Base-by-base conservation (phyloP, 495 filamentous ascomycete species). In the Coniosporium apollinis region DNA sequence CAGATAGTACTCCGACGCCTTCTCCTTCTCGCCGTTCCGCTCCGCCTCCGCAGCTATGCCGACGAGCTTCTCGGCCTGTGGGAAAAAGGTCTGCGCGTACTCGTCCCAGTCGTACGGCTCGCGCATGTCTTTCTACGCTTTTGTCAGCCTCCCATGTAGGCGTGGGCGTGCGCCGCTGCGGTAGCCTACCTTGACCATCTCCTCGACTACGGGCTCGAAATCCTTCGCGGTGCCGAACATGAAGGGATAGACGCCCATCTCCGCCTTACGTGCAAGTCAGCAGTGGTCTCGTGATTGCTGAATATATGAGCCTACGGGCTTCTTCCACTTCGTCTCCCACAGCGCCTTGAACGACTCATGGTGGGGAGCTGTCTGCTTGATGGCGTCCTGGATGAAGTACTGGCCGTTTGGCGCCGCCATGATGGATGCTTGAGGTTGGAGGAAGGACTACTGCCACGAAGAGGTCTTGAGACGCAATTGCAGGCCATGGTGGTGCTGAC, bases 311-410 rank as follows among this genome's bases (percentile, higher is more conserved):
- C 66, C 21, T 59, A 79, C 76, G 3, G 70, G 73, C 38, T 71
- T 64, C 55, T 74, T 73, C 80, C 79, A 87, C 54, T 82, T 82
- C 3, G 73, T 74, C 56, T 83, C 76, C 81, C 81, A 87, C 28
- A 87, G 57, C 22, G 71, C 69, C 52, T 72, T 61, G 48, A 81
- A 76, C 15, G 70, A 73, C n/a, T 74, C 65, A 45, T 85, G 76
- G 51, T 86, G 80, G 13, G 30, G 54, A 45, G 46, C 51, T 5
- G 52, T 43, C 7, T 44, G 45, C 38, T 62, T 50, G 38, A 67
- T 57, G 33, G 57, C 59, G 38, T 61, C 50, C 31, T 57, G 48
- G 22, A 60, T 56, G 46, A 56, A 52, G 32, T 41, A 52, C 17
- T 44, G 36, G 14, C 44, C 44, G 15, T 43, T 43, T 32, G 48